Evolutionary conservation across 768 basidiomycete genomes (phyloP).

Genomic region (Rhodocollybia butyracea): DNA sequence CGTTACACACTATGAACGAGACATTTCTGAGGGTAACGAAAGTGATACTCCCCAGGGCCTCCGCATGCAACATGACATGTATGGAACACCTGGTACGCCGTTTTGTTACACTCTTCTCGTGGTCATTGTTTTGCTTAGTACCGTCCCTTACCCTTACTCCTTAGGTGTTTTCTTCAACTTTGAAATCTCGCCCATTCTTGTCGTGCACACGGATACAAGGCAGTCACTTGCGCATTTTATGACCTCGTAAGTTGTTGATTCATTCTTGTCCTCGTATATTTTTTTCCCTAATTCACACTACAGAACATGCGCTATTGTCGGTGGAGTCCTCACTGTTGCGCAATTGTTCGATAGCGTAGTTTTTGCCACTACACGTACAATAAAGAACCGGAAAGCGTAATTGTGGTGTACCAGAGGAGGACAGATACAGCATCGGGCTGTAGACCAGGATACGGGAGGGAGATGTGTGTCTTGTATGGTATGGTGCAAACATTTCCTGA

Average conservation of each 20-base stretch:
- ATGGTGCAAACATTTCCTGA: too few species aligned
- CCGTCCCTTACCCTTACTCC: background rate
- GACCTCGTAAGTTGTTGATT: conserved; percentile 70
- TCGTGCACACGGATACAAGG: conserved; percentile 85
- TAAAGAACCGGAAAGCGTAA: conserved; percentile 73
- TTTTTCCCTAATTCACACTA: background rate
- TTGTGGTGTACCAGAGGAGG: too few species aligned
- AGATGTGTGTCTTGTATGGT: too few species aligned
- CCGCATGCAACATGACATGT: conserved; percentile 68
- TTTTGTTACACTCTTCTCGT: background rate
- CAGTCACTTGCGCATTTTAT: conserved; percentile 98
- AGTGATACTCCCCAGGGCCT: conserved; percentile 62
- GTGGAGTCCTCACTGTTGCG: conserved; percentile 96
- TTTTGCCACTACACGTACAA: conserved; percentile 75
- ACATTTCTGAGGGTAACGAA: conserved; percentile 62
- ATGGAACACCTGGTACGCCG: conserved; percentile 60
- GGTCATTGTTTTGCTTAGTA: background rate
- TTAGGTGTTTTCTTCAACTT: conserved; percentile 85
- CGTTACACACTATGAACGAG: conserved; percentile 93
- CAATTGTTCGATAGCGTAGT: conserved; percentile 83
- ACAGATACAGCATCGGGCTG: too few species aligned
- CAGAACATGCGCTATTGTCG: conserved; percentile 96
- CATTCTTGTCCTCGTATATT: background rate
- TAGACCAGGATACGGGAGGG: too few species aligned
- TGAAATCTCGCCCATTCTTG: conserved; percentile 95